phyloP scores from a whole-genome alignment of 225 moss, liverwort and hornwort genomes.

The Climacium dendroides region DNA sequence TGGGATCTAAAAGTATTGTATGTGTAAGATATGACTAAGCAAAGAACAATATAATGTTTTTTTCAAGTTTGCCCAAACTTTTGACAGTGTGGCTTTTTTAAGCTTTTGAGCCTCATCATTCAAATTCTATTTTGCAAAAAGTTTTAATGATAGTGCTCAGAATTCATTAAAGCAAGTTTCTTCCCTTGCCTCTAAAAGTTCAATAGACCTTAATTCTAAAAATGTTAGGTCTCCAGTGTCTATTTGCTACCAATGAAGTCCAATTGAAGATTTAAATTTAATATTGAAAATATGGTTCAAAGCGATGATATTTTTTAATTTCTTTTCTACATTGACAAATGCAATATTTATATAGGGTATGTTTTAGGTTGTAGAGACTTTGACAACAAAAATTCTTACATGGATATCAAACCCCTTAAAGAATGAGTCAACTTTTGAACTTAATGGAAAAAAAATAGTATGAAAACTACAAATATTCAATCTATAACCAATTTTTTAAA shows the following conservation, averaged over 20 bases:
- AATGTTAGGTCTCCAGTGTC: fast-evolving
- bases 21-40: background rate
- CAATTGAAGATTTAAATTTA: background rate
- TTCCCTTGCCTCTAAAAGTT: background rate
- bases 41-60: background rate
- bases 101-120: background rate
- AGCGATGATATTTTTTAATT: background rate
- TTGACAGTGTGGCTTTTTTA: background rate
- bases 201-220: fast-evolving
- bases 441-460: background rate
- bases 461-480: background rate
- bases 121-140: background rate
- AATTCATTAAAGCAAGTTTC: background rate
- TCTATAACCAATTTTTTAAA: background rate
- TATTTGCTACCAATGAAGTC: fast-evolving
- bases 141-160: background rate
- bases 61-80: background rate
- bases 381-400: background rate
- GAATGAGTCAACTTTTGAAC: background rate
- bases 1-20: background rate
- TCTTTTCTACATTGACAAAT: background rate
- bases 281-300: background rate
- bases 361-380: background rate
- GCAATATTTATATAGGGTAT: background rate
- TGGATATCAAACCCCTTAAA: fast-evolving